Base-by-base conservation (phyloP, 352 stramenopile genomes). In the Globisporangium spiculum region DNA sequence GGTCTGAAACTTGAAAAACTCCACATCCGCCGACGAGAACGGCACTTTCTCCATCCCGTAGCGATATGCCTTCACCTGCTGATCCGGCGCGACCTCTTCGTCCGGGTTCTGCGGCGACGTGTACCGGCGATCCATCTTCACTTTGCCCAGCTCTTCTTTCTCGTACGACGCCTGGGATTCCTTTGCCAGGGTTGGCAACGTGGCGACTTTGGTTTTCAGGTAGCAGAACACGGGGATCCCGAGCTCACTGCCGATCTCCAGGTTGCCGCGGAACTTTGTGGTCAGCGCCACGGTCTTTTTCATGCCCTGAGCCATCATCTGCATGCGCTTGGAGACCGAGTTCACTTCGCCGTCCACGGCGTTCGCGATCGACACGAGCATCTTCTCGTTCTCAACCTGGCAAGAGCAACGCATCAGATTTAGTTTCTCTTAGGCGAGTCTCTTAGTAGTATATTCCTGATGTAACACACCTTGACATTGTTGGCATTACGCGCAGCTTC, bases 1-100 rank as follows among this genome's bases (percentile, higher is more conserved):
- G 2, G 84, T 89, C 66, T 86, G 77, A 53, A 94, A 87, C 67
- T 95, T 95, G 70, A 93, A 90, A 30, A 87, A 88, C 57, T 91
- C 88, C 0, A 93, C 74, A 44, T 95, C 88, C 16, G 86, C 86
- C 1, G 81, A 90, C 41, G 83, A 90, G 63, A 95, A 95, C 16
- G 88, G 84, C 52, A 95, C 87, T 53, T 86, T 89, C 57, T 95
- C 87, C 56, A 78, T 72, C 14, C 87, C 87, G 60, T 95, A 95
- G 27, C 79, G 79, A 58, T 95, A 95, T 8, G 85, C 87, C 59
- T 90, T 91, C n/a, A 93, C 81, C 36, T 86, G 83, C 20, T 88
- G 72, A 41, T 95, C 84, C 16, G 83, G 84, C 41, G 84, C 62
- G 1, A 93, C 70, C 71, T 95, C 83, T 69, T 91, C 75, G 64